Evolutionary conservation across 139 green algal species (phyloP), one percentile per base, ranked within the genome.

Genomic region (Ettlia oleoabundans): DNA sequence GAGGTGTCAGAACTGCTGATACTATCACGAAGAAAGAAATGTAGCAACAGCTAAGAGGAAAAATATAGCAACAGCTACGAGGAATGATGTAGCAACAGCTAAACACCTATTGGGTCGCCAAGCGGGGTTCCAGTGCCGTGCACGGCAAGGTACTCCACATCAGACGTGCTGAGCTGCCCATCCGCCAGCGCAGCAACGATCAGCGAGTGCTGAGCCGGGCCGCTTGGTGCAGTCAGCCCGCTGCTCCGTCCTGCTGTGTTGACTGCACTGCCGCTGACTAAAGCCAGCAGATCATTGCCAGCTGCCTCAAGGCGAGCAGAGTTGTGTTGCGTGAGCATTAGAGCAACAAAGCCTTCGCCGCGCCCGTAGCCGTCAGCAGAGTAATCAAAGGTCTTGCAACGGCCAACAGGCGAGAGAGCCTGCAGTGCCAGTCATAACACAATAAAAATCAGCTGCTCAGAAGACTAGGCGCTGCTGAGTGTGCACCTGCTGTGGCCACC

Each of bases 171-270:
- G 0, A 90, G 30, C 22, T 10, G 15, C 38, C 86, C 84, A 37
- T 77, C 33, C 19, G 43, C 47, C 58, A 96, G 80, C 0, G 91
- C 90, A 13, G 83, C 58, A 4, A 41, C 61, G 30, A 96, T 65
- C 33, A 97, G 85, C 3, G 84, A 74, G 19, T 89, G 77, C 74
- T 98, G 94, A 3, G 87, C 87, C 10, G 92, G 92, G 1, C 94
- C 94, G 72, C 95, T 92, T 0, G 94, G 93, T 0, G 94, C 94
- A 3, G 78, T 83, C 26, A 83, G 65, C 5, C 65, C 65, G 78
- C 78, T 83, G 66, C 38, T 53, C 9, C 94, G 88, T 19, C 95
- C 95, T 65, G 96, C 95, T 82, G 97, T 93, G 84, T 98, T 98
- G 2, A 98, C 94, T 1, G 90, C 84, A 15, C 82, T 90, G 13